Evolutionary conservation across 192 early-diverging fungal genomes (phyloP).

Genomic region (Physocladia obscura): DNA sequence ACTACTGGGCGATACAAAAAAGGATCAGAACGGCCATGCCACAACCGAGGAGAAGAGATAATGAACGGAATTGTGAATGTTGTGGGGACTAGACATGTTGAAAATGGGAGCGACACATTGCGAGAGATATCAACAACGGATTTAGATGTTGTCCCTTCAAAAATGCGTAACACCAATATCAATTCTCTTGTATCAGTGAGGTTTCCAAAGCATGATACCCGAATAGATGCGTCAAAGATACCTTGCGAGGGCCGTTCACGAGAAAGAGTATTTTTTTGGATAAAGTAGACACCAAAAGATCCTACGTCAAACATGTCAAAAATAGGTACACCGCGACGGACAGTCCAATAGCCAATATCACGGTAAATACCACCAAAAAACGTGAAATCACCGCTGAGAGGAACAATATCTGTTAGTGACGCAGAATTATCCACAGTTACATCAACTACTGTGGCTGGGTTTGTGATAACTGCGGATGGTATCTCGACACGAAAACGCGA

Average conservation of each 20-base stretch:
- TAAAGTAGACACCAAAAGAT: constrained; percentile 9
- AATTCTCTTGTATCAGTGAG: neutral
- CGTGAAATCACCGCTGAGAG: neutral
- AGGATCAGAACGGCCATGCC: constrained; percentile 20
- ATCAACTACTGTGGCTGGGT: neutral
- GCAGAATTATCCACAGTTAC: neutral
- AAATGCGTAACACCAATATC: neutral
- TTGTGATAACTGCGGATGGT: neutral
- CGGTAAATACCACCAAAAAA: constrained; percentile 20
- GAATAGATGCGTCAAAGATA: neutral
- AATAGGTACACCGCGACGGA: neutral
- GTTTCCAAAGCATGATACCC: constrained; percentile 2
- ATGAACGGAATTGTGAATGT: constrained; percentile 14
- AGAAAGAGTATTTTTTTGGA: constrained; percentile 18
- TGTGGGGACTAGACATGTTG: neutral
- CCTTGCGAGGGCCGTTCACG: neutral
- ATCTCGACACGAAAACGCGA: constrained; percentile 19
- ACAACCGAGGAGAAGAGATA: neutral
- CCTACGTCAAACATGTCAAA: constrained; percentile 9
- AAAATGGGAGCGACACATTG: neutral
- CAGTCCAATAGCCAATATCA: constrained; percentile 3
- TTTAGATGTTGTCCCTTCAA: neutral
- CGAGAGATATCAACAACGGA: neutral
- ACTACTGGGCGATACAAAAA: constrained; percentile 12
- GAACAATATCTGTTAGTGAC: neutral